These are phyloP conservation scores for Allomyces macrogynus DNA, from an alignment of 192 early-diverging fungal genomes.

Conservation along the genomic window DNA sequence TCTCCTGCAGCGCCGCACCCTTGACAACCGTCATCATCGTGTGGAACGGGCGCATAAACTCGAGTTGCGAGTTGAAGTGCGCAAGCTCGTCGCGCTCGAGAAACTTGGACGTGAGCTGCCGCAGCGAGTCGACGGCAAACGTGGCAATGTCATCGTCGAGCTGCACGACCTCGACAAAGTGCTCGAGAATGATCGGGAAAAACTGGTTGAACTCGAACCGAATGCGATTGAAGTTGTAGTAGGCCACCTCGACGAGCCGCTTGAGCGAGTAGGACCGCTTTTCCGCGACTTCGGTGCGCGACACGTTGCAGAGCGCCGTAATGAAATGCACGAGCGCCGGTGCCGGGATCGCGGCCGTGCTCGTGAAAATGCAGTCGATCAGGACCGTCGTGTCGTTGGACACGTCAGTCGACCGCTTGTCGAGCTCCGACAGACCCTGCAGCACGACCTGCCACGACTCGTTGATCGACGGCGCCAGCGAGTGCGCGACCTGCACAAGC, in stretches of 20 bases:
- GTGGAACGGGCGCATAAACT: slow-evolving; percentile 17
- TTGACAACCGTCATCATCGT: slow-evolving; percentile 3
- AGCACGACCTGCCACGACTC: slow-evolving; percentile 1
- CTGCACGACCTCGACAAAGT: slow-evolving; percentile 9
- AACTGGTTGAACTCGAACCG: slow-evolving; percentile 4
- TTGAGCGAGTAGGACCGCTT: slow-evolving; percentile 27
- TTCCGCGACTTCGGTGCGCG: slow-evolving; percentile 26
- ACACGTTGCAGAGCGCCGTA: slow-evolving; percentile 27
- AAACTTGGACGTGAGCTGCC: slow-evolving; percentile 38
- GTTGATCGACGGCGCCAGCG: slow-evolving; percentile 3
- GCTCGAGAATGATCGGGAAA: slow-evolving; percentile 21
- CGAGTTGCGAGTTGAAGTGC: slow-evolving; percentile 33
- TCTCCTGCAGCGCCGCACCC: slow-evolving; percentile 22
- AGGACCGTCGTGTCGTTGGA: slow-evolving; percentile 12
- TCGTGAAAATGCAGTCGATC: slow-evolving; percentile 37
- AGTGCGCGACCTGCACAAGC: background rate
- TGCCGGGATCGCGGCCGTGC: slow-evolving; percentile 23
- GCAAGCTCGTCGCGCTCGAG: slow-evolving; percentile 39
- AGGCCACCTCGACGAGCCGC: slow-evolving; percentile 41
- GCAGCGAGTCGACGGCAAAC: slow-evolving; percentile 35
- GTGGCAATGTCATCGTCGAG: slow-evolving; percentile 14
- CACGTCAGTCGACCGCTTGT: slow-evolving; percentile 4
- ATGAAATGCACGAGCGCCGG: slow-evolving; percentile 37
- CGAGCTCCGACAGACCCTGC: slow-evolving; percentile 1
- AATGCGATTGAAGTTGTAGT: slow-evolving; percentile 41